Evolutionary conservation across 2,329 filamentous ascomycete species (phyloP).

Genomic region (Didymellaceae sp.): DNA sequence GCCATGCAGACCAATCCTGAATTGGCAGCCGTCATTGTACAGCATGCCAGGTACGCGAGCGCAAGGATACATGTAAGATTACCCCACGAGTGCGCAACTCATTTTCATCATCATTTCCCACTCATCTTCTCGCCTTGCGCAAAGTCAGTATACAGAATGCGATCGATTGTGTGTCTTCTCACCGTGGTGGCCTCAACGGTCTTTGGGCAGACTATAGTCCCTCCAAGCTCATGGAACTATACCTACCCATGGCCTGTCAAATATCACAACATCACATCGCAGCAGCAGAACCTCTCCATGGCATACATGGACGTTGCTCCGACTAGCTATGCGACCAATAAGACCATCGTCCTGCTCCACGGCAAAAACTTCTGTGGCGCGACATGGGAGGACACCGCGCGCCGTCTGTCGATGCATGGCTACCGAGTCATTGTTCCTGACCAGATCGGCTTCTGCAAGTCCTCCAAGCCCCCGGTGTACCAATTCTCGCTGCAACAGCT

Average conservation of each 20-base stretch:
- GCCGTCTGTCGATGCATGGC: conserved; percentile 51
- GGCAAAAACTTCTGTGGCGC: conserved; percentile 64
- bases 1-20: conserved; percentile 4
- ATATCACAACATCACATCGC: conserved; percentile 57
- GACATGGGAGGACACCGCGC: conserved; percentile 60
- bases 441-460: conserved; percentile 66
- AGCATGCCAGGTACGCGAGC: conserved; percentile 18
- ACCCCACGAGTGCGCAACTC: conserved; percentile 2
- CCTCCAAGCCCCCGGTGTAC: conserved; percentile 58
- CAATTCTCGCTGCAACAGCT: conserved; percentile 62
- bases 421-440: conserved; percentile 63
- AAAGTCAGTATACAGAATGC: conserved; percentile 13
- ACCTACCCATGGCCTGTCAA: conserved; percentile 60
- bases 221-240: conserved; percentile 40
- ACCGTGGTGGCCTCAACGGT: conserved; percentile 14
- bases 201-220: conserved; percentile 13
- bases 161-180: background rate
- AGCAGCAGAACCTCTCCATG: conserved; percentile 59
- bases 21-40: conserved; percentile 20
- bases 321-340: conserved; percentile 45
- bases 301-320: conserved; percentile 62
- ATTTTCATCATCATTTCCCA: background rate
- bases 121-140: background rate
- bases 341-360: conserved; percentile 58
- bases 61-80: conserved; percentile 14